These are phyloP conservation scores for Ambispora gerdemannii DNA, from an alignment of 192 early-diverging fungal genomes.

Conservation along the genomic window DNA sequence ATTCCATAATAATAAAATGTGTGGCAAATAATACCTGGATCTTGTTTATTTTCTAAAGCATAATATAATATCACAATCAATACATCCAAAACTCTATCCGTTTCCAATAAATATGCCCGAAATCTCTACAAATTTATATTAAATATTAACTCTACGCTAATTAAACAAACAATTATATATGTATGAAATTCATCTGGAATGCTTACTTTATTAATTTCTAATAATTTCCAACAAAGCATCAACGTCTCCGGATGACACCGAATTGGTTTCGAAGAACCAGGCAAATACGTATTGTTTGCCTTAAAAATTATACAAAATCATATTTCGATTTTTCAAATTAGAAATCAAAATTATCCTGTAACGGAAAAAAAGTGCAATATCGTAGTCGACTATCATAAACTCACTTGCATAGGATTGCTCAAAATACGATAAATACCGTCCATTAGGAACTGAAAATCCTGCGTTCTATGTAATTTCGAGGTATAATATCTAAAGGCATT, in stretches of 20 bases:
- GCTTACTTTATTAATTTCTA: conserved; percentile 73
- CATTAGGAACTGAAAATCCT: conserved; percentile 81
- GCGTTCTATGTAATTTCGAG: conserved; percentile 73
- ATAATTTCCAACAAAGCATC: conserved; percentile 82
- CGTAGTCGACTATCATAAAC: not conserved
- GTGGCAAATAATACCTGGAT: conserved; percentile 50
- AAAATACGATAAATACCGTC: conserved; percentile 78
- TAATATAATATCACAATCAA: conserved; percentile 62
- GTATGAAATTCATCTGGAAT: not conserved
- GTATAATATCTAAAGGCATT: conserved; percentile 79
- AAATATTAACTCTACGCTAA: not conserved
- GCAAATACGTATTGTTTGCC: conserved; percentile 71
- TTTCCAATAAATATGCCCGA: conserved; percentile 55
- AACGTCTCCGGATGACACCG: conserved; percentile 63
- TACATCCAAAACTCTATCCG: conserved; percentile 59
- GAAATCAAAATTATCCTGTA: too few relatives aligned
- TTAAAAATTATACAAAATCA: conserved; percentile 31
- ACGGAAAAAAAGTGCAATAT: not conserved
- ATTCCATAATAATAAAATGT: too few relatives aligned
- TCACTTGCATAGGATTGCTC: conserved; percentile 69
- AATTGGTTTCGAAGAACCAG: conserved; percentile 70
- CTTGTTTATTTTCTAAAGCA: conserved; percentile 54
- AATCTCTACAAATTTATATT: conserved; percentile 50
- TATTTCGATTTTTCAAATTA: too few relatives aligned
- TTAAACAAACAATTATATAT: not conserved